These are phyloP conservation scores for Aspergillus oerlinghausenensis DNA, from an alignment of 2,329 filamentous ascomycete species.

Conservation along the genomic window DNA sequence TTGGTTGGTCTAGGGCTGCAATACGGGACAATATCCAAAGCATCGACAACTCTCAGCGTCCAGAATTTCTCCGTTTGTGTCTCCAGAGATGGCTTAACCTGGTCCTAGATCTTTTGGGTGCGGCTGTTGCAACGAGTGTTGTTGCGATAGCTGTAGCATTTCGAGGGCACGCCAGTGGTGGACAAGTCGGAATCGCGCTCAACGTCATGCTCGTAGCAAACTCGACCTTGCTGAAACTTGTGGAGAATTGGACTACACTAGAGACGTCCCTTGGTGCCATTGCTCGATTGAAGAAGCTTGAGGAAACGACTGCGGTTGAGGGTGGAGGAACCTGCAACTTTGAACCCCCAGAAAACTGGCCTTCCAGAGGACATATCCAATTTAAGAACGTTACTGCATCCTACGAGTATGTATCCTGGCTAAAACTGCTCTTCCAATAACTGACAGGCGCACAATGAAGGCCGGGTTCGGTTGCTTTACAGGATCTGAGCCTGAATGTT, in stretches of 20 bases:
- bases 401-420: too few relatives aligned
- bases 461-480: too few relatives aligned
- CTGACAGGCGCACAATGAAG: too few relatives aligned
- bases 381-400: too few relatives aligned
- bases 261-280: conserved; percentile 51
- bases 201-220: conserved; percentile 45
- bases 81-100: conserved; percentile 42
- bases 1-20: conserved; percentile 43
- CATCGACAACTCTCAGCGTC: conserved; percentile 39
- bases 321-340: too few relatives aligned
- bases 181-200: conserved; percentile 45
- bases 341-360: too few relatives aligned
- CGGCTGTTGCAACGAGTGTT: conserved; percentile 37
- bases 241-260: conserved; percentile 48
- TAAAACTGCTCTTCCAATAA: too few relatives aligned
- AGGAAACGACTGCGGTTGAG: too few relatives aligned
- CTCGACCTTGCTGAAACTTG: conserved; percentile 37
- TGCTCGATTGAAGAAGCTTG: conserved; percentile 7
- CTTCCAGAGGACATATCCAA: too few relatives aligned
- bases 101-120: conserved; percentile 41
- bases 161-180: conserved; percentile 32
- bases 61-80: conserved; percentile 43
- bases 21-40: conserved; percentile 32
- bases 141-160: conserved; percentile 39
- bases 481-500: too few relatives aligned